Evolutionary conservation across 83 land plant genomes (phyloP), one percentile per base, ranked within the genome.

Genomic region (Picea abies): DNA sequence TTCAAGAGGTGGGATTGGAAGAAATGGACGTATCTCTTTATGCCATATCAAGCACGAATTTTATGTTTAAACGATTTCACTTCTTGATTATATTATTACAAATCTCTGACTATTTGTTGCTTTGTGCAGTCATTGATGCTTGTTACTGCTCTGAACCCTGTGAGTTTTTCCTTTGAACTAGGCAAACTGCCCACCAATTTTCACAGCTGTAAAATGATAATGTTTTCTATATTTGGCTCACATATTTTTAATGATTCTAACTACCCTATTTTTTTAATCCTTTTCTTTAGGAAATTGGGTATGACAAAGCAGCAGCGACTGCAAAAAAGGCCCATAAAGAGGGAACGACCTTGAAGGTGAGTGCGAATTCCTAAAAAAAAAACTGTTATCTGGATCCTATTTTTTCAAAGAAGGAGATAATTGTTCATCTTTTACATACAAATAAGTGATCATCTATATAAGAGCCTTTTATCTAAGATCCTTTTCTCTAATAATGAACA

Each of bases 241-340:
- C 25, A 10, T 79, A 44, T 73, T 44, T 17, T 15, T 15, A n/a
- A 11, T 73, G 56, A 9, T 73, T 1, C 56, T 73, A 44, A 44
- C n/a, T 44, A n/a, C 5, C 47, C 11, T 14, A n/a, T 9, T 73
- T 22, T 29, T 20, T 78, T 1, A n/a, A 79, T 76, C 1, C 56
- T 49, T 8, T 69, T 3, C 19, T 82, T 10, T 85, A 97, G 99
- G 91, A 91, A 94, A 95, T 97, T 85, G 99, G 99, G 23, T 97
- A 97, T 85, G 99, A 97, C 88, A 97, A 95, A 71, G 99, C 98
- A 35, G 98, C 98, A 20, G 87, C 91, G 17, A 91, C 90, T 72
- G 99, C 99, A 49, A 97, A 97, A 93, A 97, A 86, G 81, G 99
- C 99, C 9, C 99, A 95, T 82, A 97, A 96, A 84, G 99, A 97